A percentile compares a stretch with the other conserved stretches of the same genome.
Conservation (phyloP, 495 filamentous ascomycete genomes). For the Echria macrotheca region DNA sequence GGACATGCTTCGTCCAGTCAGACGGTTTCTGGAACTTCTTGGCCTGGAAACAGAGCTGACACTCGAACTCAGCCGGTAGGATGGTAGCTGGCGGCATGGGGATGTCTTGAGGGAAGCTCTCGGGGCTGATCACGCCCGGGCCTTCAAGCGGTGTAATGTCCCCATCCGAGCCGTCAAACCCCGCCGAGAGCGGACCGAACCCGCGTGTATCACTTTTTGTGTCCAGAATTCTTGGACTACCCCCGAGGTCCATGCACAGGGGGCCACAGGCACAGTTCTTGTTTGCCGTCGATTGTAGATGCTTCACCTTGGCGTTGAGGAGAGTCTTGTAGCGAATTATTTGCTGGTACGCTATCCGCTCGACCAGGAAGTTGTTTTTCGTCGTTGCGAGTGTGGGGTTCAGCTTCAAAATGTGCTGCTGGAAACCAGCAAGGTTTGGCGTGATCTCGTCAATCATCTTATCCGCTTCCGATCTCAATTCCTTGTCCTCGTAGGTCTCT, state of each 20-base stretch:
- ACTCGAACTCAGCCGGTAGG: constrained; percentile 89
- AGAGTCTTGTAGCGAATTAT: constrained; percentile 72
- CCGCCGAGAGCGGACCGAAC: constrained; percentile 33
- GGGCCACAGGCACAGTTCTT: constrained; percentile 53
- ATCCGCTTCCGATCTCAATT: constrained; percentile 41
- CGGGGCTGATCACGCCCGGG: constrained; percentile 49
- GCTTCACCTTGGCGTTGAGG: constrained; percentile 65
- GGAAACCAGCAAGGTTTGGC: constrained; percentile 74
- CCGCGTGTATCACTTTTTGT: constrained; percentile 34
- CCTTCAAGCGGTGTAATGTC: constrained; percentile 61
- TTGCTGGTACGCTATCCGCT: constrained; percentile 81
- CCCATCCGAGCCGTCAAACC: constrained; percentile 56
- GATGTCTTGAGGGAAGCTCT: constrained; percentile 71
- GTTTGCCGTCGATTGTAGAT: constrained; percentile 51
- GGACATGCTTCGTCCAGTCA: constrained; percentile 97
- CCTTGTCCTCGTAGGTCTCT: constrained; percentile 46
- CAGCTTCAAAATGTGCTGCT: constrained; percentile 62
- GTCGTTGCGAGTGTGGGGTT: constrained; percentile 50
- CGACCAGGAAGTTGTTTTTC: constrained; percentile 62
- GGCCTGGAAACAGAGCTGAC: constrained; percentile 80
- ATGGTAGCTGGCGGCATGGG: constrained; percentile 73
- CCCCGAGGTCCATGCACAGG: constrained; percentile 62
- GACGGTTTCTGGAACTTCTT: constrained; percentile 93
- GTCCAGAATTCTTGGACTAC: constrained; percentile 42
- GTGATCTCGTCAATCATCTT: constrained; percentile 51